These are phyloP conservation scores for Acanthamoeba healyi DNA, from an alignment of 208 protist species.

Conservation along the genomic window DNA sequence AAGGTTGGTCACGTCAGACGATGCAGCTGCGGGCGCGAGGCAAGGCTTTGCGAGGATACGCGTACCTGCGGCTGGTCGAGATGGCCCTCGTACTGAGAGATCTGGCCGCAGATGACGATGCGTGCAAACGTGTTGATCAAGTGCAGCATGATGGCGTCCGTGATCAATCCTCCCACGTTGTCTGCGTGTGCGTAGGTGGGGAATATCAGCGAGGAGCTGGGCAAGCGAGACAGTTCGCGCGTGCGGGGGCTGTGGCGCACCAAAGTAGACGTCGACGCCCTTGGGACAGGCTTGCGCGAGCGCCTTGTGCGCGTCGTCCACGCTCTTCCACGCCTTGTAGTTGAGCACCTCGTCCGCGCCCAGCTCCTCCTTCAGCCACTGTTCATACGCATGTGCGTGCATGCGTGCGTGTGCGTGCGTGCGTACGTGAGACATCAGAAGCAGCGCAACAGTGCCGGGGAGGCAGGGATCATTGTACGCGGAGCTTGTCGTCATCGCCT, in stretches of 20 bases:
- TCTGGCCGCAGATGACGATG: conserved; percentile 80
- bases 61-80: conserved; percentile 37
- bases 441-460: not conserved
- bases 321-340: conserved; percentile 83
- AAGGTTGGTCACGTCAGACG: not conserved
- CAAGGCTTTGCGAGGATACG: no score
- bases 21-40: not conserved
- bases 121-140: conserved; percentile 69
- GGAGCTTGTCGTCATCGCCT: conserved; percentile 80
- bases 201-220: no score
- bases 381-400: no score
- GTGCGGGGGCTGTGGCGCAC: not conserved
- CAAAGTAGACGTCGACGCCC: conserved; percentile 89
- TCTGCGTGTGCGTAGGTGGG: no score
- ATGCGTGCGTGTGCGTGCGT: no score
- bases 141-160: conserved; percentile 66
- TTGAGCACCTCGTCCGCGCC: conserved; percentile 71
- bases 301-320: conserved; percentile 27
- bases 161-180: conserved; percentile 87
- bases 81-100: conserved; percentile 58
- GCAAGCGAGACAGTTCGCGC: no score
- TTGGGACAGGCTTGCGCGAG: conserved; percentile 80
- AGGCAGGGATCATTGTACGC: not conserved
- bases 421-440: not conserved
- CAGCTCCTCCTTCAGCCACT: conserved; percentile 56